Evolutionary conservation across 2,329 filamentous ascomycete genomes (phyloP).

Genomic region (Geosmithia flava): DNA sequence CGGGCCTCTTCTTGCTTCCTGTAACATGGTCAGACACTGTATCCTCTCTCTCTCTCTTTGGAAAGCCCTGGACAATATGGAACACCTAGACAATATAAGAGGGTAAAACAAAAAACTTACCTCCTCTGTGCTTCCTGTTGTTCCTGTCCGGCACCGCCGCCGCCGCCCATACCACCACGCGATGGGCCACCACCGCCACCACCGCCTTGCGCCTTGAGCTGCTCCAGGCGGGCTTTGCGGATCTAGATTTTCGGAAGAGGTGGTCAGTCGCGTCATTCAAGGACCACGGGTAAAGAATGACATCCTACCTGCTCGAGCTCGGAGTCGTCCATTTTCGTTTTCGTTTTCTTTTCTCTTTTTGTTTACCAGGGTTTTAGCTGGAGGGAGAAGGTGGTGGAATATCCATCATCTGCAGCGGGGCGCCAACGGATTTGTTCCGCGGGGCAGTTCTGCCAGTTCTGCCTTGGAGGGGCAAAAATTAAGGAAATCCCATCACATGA

Average conservation of each 20-base stretch:
- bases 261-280: not conserved
- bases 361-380: not conserved
- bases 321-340: conserved; percentile 26
- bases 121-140: not conserved
- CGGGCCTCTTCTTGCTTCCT: conserved; percentile 56
- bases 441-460: not conserved
- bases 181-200: conserved; percentile 28
- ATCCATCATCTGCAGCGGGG: not conserved
- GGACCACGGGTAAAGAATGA: not conserved
- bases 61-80: too few relatives aligned
- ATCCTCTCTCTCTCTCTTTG: not conserved
- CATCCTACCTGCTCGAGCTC: conserved; percentile 25
- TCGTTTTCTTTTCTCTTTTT: not conserved
- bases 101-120: not conserved
- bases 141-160: not conserved
- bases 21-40: conserved; percentile 6
- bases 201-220: conserved; percentile 67
- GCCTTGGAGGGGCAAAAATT: not conserved
- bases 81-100: not conserved
- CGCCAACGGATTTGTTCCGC: not conserved
- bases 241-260: conserved; percentile 50
- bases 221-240: conserved; percentile 79
- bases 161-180: not conserved
- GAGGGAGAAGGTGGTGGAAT: not conserved
- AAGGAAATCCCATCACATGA: not conserved